These are phyloP conservation scores for Pugionium cornutum DNA, from an alignment of 345 rosid species.

Conservation along the genomic window DNA sequence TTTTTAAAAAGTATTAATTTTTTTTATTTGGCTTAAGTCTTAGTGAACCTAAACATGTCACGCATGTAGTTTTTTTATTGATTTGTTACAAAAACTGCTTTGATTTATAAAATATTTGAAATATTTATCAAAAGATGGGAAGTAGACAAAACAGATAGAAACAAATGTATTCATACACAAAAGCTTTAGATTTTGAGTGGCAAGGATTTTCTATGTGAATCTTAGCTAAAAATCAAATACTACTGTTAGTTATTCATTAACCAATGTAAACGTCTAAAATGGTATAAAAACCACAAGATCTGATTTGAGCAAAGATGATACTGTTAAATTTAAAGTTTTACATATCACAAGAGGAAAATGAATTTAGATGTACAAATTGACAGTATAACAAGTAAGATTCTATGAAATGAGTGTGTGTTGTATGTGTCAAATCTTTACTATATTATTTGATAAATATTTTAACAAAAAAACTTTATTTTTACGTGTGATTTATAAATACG, in stretches of 20 bases:
- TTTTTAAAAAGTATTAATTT: too few relatives aligned
- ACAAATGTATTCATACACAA: neutral
- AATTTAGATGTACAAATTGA: neutral
- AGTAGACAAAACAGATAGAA: neutral
- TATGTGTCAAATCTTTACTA: neutral
- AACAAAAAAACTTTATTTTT: too few relatives aligned
- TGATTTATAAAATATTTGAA: neutral
- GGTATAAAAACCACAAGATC: too few relatives aligned
- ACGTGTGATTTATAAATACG: too few relatives aligned
- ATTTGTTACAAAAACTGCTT: neutral
- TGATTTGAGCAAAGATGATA: neutral
- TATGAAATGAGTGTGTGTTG: neutral
- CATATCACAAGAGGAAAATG: too few relatives aligned
- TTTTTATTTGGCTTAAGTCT: too few relatives aligned
- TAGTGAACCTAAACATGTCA: too few relatives aligned
- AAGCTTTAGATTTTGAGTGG: neutral
- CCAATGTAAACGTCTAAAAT: neutral
- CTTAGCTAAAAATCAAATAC: neutral
- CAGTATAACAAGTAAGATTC: conserved; percentile 5
- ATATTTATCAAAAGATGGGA: neutral
- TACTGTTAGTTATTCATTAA: neutral
- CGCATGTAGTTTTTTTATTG: neutral
- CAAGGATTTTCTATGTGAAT: neutral
- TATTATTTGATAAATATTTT: too few relatives aligned
- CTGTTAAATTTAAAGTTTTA: neutral